Conservation (phyloP, 2,329 filamentous ascomycete species). For the Fusarium staphyleae region DNA sequence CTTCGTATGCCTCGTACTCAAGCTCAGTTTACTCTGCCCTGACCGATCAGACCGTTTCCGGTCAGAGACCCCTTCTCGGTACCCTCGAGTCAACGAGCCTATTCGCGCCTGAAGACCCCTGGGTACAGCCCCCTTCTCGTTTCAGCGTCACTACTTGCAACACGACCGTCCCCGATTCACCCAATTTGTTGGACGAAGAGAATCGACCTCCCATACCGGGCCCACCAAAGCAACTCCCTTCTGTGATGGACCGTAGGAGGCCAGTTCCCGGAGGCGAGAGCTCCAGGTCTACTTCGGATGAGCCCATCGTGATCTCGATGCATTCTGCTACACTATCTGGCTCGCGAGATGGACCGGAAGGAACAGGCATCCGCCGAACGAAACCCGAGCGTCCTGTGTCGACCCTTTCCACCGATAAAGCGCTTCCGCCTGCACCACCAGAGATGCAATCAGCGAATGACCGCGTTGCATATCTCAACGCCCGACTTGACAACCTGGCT, state of each 20-base stretch:
- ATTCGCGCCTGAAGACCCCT: slow-evolving; percentile 45
- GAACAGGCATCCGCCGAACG: not conserved
- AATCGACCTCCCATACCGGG: slow-evolving; percentile 38
- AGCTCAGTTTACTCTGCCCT: slow-evolving; percentile 48
- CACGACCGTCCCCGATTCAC: slow-evolving; percentile 51
- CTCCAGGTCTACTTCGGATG: slow-evolving; percentile 28
- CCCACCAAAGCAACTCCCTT: slow-evolving; percentile 30
- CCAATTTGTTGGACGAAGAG: slow-evolving; percentile 38
- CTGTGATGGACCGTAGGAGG: slow-evolving; percentile 46
- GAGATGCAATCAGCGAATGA: slow-evolving; percentile 64
- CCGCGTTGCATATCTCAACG: slow-evolving; percentile 71
- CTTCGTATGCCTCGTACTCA: slow-evolving; percentile 45
- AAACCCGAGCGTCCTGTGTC: slow-evolving; percentile 41
- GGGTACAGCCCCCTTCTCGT: slow-evolving; percentile 63
- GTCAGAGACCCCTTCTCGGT: slow-evolving; percentile 17
- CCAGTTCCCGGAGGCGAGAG: slow-evolving; percentile 40
- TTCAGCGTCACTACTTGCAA: slow-evolving; percentile 71
- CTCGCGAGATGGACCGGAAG: not conserved
- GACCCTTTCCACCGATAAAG: slow-evolving; percentile 58
- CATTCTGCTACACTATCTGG: slow-evolving; percentile 29
- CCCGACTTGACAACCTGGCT: slow-evolving; percentile 68
- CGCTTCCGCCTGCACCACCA: slow-evolving; percentile 66
- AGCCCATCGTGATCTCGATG: slow-evolving; percentile 43
- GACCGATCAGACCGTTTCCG: slow-evolving; percentile 35
- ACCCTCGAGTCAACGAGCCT: slow-evolving; percentile 23